Base-by-base conservation (phyloP, 2,329 filamentous ascomycete species). In the Xylaria sp. region DNA sequence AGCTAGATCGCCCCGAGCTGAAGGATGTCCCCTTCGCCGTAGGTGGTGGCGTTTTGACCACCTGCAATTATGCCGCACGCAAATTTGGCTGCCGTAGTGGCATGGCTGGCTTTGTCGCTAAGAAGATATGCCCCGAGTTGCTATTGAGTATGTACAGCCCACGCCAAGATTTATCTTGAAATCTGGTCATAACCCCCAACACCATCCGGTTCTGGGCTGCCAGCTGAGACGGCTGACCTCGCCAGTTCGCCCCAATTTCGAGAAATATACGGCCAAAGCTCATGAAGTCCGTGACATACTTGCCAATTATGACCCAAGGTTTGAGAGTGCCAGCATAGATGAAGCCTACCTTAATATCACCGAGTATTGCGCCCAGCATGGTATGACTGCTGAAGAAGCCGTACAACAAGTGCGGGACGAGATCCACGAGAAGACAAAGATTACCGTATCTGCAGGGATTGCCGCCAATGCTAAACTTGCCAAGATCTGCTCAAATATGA, bases 341-440 rank as follows among this genome's bases (percentile, higher is more conserved):
- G 95, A 99, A 76, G 95, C 95, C 0, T 99, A 97, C 73, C 82
- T 99, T 28, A 98, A 99, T 71, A 91, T 99, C 61, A 98, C 95
- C 0, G 82, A 89, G 53, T 98, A 96, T 74, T 97, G 94, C 72
- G 70, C 79, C 11, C 84, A 87, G 35, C 88, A 94, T 65, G 73
- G 84, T 11, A 83, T 94, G 73, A 81, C 78, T 0, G 89, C 94
- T 0, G 88, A 90, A 47, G 89, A 92, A 31, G 91, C 83, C 0
- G 91, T 97, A 12, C 83, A 87, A 46, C 88, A 94, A 70, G 87
- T 98, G 80, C 87, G 95, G 9, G 82, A 82, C 11, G 88, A 96
- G 71, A 87, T 99, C 1, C 83, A 90, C 38, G 85, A 92, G 63
- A 88, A 86, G 71, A 90, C 92, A 0, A 87, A 89, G 40, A 89